Evolutionary conservation across 495 filamentous ascomycete species (phyloP).

Genomic region (Acidomyces sp.): DNA sequence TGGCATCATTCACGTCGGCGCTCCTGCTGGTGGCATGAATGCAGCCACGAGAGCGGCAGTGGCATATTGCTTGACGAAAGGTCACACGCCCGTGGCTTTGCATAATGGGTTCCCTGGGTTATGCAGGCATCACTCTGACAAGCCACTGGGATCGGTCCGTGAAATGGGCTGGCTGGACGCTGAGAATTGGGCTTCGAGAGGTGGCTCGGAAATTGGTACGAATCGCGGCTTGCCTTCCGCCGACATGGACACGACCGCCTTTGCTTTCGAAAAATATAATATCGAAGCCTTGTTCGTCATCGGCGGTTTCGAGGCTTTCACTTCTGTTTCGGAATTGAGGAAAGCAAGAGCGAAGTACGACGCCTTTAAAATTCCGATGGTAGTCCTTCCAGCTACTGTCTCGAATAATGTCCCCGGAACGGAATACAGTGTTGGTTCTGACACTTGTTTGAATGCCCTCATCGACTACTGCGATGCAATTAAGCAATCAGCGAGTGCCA

Average conservation of each 20-base stretch:
- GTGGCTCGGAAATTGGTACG: conserved; percentile 94
- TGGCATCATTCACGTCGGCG: conserved; percentile 92
- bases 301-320: conserved; percentile 96
- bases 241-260: conserved; percentile 70
- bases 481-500: conserved; percentile 88
- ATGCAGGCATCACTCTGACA: conserved; percentile 74
- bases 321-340: conserved; percentile 73
- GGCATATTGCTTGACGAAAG: conserved; percentile 88
- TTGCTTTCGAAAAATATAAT: conserved; percentile 69
- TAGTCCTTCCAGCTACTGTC: conserved; percentile 87
- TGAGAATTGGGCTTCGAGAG: conserved; percentile 88
- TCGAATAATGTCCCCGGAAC: conserved; percentile 97
- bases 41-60: conserved; percentile 88
- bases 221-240: conserved; percentile 83
- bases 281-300: conserved; percentile 88
- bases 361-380: conserved; percentile 86
- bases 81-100: conserved; percentile 80
- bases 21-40: conserved; percentile 98
- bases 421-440: conserved; percentile 91
- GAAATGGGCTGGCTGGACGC: conserved; percentile 85
- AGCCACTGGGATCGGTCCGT: conserved; percentile 68
- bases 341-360: conserved; percentile 63
- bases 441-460: conserved; percentile 95
- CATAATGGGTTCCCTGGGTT: conserved; percentile 97
- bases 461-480: conserved; percentile 95